Percentiles rank a stretch among this genome's conserved stretches.
Conservation (phyloP, 2,329 filamentous ascomycete genomes). For the Pseudocercospora crystallina region DNA sequence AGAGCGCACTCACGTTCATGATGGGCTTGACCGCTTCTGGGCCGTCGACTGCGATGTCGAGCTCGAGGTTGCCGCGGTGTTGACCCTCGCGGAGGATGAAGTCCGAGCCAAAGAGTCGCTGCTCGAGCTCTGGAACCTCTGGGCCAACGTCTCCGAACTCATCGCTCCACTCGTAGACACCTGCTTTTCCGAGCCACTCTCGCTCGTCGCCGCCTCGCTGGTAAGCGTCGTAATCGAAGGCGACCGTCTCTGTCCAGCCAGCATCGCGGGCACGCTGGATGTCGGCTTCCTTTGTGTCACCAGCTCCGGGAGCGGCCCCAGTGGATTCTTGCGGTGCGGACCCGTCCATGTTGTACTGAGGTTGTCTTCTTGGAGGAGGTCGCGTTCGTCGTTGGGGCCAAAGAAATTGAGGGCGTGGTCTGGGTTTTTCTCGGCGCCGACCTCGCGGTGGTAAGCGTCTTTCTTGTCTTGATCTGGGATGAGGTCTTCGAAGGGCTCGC, state of each 20-base stretch:
- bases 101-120: constrained; percentile 66
- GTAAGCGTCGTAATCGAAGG: constrained; percentile 32
- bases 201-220: constrained; percentile 19
- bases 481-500: too few species aligned
- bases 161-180: constrained; percentile 78
- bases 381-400: too few species aligned
- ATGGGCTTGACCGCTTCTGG: constrained; percentile 50
- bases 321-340: too few species aligned
- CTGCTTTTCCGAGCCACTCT: constrained; percentile 57
- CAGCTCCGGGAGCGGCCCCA: too few species aligned
- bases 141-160: constrained; percentile 86
- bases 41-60: constrained; percentile 54
- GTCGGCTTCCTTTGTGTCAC: constrained; percentile 1
- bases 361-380: too few species aligned
- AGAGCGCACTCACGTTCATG: constrained; percentile 44
- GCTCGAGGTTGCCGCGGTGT: constrained; percentile 59
- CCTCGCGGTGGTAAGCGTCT: too few species aligned
- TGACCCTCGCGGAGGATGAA: constrained; percentile 59
- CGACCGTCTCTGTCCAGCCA: constrained; percentile 30
- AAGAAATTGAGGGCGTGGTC: too few species aligned
- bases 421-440: too few species aligned
- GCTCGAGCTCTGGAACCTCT: constrained; percentile 66
- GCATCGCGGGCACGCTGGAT: constrained; percentile 17
- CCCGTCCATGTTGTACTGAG: too few species aligned
- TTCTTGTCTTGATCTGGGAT: too few species aligned